Percentiles rank a stretch among this genome's conserved stretches.
Conservation (phyloP, 2,329 filamentous ascomycete genomes). For the Zopfia rhizophila region DNA sequence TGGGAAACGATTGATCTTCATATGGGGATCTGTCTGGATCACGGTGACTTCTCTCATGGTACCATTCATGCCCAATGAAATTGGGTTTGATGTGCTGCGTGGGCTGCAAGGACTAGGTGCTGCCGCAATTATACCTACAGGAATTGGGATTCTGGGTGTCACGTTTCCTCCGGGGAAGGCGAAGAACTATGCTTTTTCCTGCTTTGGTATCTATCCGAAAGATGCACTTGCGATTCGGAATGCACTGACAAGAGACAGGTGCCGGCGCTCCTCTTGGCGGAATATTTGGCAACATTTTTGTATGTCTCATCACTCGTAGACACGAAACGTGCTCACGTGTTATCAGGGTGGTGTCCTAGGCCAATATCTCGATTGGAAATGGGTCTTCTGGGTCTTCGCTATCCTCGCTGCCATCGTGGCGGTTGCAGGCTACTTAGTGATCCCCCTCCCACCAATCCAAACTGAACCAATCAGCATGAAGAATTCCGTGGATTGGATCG, state of each 20-base stretch:
- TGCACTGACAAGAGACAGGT: slow-evolving; percentile 38
- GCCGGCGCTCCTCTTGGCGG: slow-evolving; percentile 73
- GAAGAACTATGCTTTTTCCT: slow-evolving; percentile 76
- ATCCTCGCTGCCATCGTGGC: slow-evolving; percentile 69
- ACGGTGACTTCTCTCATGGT: slow-evolving; percentile 68
- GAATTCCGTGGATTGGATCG: slow-evolving; percentile 72
- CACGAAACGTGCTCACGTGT: slow-evolving; percentile 16
- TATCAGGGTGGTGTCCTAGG: slow-evolving; percentile 67
- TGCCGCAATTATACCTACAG: slow-evolving; percentile 76
- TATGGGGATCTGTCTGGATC: slow-evolving; percentile 72
- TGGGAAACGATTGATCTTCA: slow-evolving; percentile 72
- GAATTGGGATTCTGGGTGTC: slow-evolving; percentile 74
- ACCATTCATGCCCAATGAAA: slow-evolving; percentile 73
- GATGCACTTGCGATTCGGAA: neutral
- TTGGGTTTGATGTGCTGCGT: slow-evolving; percentile 73
- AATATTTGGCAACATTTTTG: slow-evolving; percentile 71
- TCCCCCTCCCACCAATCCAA: slow-evolving; percentile 63
- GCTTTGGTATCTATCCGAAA: slow-evolving; percentile 54
- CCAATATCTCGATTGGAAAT: slow-evolving; percentile 59
- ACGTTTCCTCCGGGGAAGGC: slow-evolving; percentile 74
- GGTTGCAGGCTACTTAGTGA: slow-evolving; percentile 66
- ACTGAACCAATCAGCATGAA: slow-evolving; percentile 47
- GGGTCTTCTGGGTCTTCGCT: slow-evolving; percentile 65
- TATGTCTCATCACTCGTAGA: slow-evolving; percentile 9
- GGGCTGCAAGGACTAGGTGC: slow-evolving; percentile 74